Evolutionary conservation across 805 yeast species (phyloP), one percentile per base, ranked within the genome.

Genomic region (Schwanniomyces sp.): DNA sequence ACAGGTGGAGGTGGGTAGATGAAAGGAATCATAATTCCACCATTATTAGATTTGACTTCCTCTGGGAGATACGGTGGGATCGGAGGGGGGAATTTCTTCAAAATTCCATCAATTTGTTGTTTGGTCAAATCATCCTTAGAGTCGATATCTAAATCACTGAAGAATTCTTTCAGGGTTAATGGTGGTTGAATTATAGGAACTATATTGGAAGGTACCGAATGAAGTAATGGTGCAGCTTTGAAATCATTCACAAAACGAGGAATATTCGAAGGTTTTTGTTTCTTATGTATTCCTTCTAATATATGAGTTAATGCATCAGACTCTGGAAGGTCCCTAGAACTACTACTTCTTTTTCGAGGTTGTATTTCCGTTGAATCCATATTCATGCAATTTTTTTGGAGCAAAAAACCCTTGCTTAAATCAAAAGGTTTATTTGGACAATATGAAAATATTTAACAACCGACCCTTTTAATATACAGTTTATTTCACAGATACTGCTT

Each of bases 1-100:
- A 61, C 49, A 4, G 77, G 77, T 4, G 76, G 72, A 9, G 75
- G 70, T 2, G 78, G 78, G 50, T 56, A 73, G 5, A 73, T 68
- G 49, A 73, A 72, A 10, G 78, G 78, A 7, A 73, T 66, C 75
- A 71, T 70, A 2, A 71, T 58, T 0, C 77, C 76, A 14, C 56
- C 54, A n/a, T 43, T 42, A 2, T 46, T 41, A 6, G 57, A 34
- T 7, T 40, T 34, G 27, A 39, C 40, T 24, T 34, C 45, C 17
- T 45, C 18, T 9, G 57, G 55, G 7, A 43, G 18, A 27, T 50
- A 53, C 7, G 77, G 77, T 12, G 77, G 72, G 16, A 58, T 44
- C 5, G 78, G 78, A 1, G 78, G 78, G 3, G 76, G 76, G 46
- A 66, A 70, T 28, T 53, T 54, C 39, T 44, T 47, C 21, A 64